Percentiles rank a stretch among this genome's conserved stretches.
phyloP scores from a whole-genome alignment of 208 protist species.

The Trypanosoma scelopori region DNA sequence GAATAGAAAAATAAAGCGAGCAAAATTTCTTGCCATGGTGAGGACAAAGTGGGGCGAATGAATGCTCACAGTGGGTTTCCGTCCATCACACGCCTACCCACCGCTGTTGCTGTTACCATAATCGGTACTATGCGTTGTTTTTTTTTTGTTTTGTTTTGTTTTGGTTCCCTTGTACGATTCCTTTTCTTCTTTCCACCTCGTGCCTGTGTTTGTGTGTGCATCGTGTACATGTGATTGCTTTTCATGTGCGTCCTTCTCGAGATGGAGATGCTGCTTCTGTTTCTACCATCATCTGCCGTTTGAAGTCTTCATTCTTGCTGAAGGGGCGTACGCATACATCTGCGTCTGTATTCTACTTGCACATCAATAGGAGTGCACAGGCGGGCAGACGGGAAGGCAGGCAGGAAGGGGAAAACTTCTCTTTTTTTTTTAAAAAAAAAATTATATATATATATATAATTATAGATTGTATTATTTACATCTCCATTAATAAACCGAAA shows the following conservation, averaged over 20 bases:
- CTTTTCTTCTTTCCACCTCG: slow-evolving; percentile 26
- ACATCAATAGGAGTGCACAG: no score
- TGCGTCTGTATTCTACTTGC: no score
- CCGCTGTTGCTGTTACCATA: background rate
- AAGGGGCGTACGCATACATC: background rate
- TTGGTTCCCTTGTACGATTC: slow-evolving; percentile 11
- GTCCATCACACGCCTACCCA: background rate
- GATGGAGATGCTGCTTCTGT: slow-evolving; percentile 1
- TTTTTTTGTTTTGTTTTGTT: slow-evolving; percentile 18
- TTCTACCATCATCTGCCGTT: background rate
- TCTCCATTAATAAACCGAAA: no score
- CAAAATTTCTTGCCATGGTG: no score
- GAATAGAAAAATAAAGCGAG: background rate
- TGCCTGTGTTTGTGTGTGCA: slow-evolving; percentile 12
- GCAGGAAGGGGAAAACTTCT: no score
- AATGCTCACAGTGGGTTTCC: no score
- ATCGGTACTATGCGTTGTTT: background rate
- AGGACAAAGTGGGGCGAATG: no score
- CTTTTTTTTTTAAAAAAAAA: no score
- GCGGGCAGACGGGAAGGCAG: no score
- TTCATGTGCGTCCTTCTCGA: slow-evolving; percentile 6
- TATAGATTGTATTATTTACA: no score
- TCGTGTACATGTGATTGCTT: slow-evolving; percentile 4
- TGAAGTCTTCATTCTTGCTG: no score
- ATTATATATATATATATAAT: no score